Base-by-base conservation (phyloP, 176 grass and related monocot genomes). In the Oryza glaberrima region DNA sequence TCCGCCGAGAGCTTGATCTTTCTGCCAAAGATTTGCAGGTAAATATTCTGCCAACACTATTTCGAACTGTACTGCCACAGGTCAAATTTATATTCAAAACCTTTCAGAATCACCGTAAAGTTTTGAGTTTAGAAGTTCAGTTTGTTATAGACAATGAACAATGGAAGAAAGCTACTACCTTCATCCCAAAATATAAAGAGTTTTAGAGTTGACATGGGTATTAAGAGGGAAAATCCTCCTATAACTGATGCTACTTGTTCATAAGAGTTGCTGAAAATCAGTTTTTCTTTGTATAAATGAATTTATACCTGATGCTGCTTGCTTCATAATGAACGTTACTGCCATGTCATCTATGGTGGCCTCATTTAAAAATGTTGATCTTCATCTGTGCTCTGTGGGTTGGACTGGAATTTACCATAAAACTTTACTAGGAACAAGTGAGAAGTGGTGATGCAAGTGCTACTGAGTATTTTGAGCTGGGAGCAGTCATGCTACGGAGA, bases 1-100 rank as follows among this genome's bases (percentile, higher is more conserved):
- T 98, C 34, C 93, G 96, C 58, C 73, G 96, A 16, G 96, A 98
- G 79, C 93, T 98, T n/a, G 96, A 98, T 75, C 93, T 98, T 88
- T 98, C 96, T 81, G 96, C 96, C 7, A 98, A 98, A 91, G 96
- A 98, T 75, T 90, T 98, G 85, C 96, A 98, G 84, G 96, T 95
- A 92, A 80, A 72, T 60, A 54, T 70, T 41, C 51, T 77, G 11
- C 26, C 23, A 81, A 66, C 43, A 67, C 61, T 73, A 86, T 8
- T 70, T 56, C 3, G 35, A 75, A 34, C 49, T 47, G 26, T 72
- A 72, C 34, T 83, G 14, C 16, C 14, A 17, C 47, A 17, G 22
- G 30, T 65, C 11, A 52, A 3, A 54, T 43, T 86, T 30, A 49
- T 78, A 60, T 64, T 83, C 32, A 79, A 73, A 79, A 58, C 0